Evolutionary conservation across 1,139 yeast species (phyloP).

Genomic region (Blastobotrys illinoisensis): DNA sequence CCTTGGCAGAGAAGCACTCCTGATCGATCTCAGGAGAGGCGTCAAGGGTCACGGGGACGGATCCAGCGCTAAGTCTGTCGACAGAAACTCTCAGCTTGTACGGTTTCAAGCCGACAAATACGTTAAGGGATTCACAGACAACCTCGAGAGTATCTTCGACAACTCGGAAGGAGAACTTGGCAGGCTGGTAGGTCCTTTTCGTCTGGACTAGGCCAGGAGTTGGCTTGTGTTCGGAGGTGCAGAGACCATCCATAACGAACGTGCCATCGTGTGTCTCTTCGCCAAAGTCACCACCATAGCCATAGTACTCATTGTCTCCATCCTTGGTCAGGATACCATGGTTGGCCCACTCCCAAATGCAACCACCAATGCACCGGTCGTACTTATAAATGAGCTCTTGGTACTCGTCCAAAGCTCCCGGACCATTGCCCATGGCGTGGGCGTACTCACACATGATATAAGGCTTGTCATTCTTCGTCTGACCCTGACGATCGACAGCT

Average conservation of each 20-base stretch:
- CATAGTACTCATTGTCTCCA: slow-evolving; percentile 19
- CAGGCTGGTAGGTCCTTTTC: slow-evolving; percentile 33
- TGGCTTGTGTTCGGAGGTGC: slow-evolving; percentile 32
- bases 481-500: slow-evolving; percentile 24
- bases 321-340: slow-evolving; percentile 31
- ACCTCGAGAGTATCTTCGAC: not conserved
- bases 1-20: not conserved
- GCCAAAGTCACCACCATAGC: slow-evolving; percentile 38
- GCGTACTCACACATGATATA: slow-evolving; percentile 36
- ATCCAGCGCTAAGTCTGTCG: not conserved
- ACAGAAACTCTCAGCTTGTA: slow-evolving; percentile 2
- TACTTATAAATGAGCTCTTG: slow-evolving; percentile 32
- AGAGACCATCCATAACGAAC: slow-evolving; percentile 37
- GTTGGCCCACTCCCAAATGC: slow-evolving; percentile 40
- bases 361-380: slow-evolving; percentile 34
- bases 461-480: slow-evolving; percentile 26
- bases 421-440: slow-evolving; percentile 40
- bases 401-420: slow-evolving; percentile 34
- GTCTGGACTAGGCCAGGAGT: slow-evolving; percentile 35
- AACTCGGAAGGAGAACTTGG: slow-evolving; percentile 12
- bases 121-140: slow-evolving; percentile 3
- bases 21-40: not conserved
- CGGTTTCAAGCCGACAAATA: slow-evolving; percentile 11
- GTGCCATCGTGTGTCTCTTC: slow-evolving; percentile 35
- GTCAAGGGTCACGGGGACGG: not conserved